These are phyloP conservation scores for Penicillium sp. DNA, from an alignment of 2,329 filamentous ascomycete genomes.

Conservation along the genomic window DNA sequence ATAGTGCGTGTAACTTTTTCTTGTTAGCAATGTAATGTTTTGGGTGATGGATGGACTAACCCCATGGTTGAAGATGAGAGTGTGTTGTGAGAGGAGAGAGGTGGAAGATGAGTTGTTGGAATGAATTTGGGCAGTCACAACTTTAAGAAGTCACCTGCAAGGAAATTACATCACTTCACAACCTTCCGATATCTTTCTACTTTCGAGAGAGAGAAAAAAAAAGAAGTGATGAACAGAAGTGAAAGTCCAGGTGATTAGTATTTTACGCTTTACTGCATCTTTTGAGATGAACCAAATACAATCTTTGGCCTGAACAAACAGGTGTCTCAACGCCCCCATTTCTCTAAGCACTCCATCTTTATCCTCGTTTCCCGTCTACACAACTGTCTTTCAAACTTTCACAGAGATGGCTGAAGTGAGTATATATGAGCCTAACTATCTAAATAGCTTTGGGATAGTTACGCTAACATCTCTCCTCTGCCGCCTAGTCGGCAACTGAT, in stretches of 20 bases:
- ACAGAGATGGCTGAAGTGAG: background rate
- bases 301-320: background rate
- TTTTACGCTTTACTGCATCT: background rate
- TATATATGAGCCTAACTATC: background rate
- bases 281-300: background rate
- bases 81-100: background rate
- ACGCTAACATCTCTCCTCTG: background rate
- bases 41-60: background rate
- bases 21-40: background rate
- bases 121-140: background rate
- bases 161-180: background rate
- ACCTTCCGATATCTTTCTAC: background rate
- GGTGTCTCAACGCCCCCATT: background rate
- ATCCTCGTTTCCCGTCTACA: background rate
- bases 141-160: background rate
- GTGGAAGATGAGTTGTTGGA: background rate
- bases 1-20: constrained; percentile 21
- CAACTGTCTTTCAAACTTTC: background rate
- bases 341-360: background rate
- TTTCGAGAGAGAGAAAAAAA: background rate
- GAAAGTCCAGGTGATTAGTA: too few species aligned
- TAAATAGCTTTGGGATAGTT: background rate
- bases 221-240: too few species aligned
- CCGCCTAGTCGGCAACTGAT: background rate
- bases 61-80: background rate